These are phyloP conservation scores for Xylaria curta DNA, from an alignment of 495 filamentous ascomycete species.

Conservation along the genomic window DNA sequence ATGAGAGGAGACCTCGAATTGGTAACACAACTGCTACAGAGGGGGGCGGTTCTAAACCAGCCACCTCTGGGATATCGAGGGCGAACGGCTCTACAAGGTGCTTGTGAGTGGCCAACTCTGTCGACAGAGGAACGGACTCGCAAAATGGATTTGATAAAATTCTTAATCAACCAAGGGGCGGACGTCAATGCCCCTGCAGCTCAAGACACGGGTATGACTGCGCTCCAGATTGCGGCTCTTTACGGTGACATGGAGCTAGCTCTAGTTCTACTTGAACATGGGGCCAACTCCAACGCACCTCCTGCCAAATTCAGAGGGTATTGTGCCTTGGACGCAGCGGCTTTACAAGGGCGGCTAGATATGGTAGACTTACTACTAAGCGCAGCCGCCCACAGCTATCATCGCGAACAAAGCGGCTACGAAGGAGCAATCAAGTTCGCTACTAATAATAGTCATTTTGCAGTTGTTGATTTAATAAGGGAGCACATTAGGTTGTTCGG, in stretches of 20 bases:
- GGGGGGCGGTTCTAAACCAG: background rate
- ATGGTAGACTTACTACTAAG: background rate
- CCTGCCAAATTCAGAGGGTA: background rate
- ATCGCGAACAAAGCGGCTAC: background rate
- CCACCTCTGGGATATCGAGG: background rate
- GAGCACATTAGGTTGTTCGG: background rate
- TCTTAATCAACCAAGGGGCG: background rate
- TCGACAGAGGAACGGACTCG: background rate
- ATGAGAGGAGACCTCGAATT: background rate
- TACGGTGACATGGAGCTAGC: background rate
- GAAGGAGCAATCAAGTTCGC: background rate
- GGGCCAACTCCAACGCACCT: background rate
- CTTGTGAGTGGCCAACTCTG: background rate
- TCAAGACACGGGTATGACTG: background rate
- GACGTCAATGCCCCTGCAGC: background rate
- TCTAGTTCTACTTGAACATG: background rate
- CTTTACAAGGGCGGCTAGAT: background rate
- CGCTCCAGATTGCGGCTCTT: background rate
- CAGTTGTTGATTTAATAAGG: background rate
- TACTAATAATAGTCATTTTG: background rate
- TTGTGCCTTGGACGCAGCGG: background rate
- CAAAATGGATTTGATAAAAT: background rate
- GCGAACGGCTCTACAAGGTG: slow-evolving; percentile 4
- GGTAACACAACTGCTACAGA: background rate
- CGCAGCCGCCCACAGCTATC: background rate